Base-by-base conservation (phyloP, 495 filamentous ascomycete species). In the Aspergillus panamensis region DNA sequence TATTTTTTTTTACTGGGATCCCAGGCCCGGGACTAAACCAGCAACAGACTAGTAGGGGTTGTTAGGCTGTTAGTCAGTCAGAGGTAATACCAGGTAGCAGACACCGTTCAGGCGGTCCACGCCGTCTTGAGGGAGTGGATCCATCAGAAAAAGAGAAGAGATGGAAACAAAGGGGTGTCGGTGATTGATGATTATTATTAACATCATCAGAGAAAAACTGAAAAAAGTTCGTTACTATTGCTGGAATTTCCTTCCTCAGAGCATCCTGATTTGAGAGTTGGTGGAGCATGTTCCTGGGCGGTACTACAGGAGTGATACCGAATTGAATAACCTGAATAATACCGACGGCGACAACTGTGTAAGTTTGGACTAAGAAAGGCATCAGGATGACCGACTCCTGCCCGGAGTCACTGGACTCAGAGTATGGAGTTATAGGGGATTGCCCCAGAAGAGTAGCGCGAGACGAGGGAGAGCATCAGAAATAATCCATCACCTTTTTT, bases 61-160 rank as follows among this genome's bases (percentile, higher is more conserved):
- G 47, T 49, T 49, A n/a, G 47, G 20, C 47, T 49, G 21, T 49
- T 31, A 43, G 47, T 19, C 37, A 44, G 16, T 42, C 17, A 55
- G 31, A 50, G 53, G 52, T 48, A 30, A 56, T 29, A 43, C 39
- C 42, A 25, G 47, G 47, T 20, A 62, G 62, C 62, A 59, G 61
- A 40, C 60, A 65, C 63, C 62, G 59, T 71, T 68, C 68, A 62
- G 67, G 69, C 69, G 69, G 66, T 56, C 57, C 65, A 66, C 65
- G 61, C 70, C 68, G 65, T 66, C 58, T 51, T 45, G 49, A 59
- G 63, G 62, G 61, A 65, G 69, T 69, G 70, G 69, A 67, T 44
- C 63, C 43, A 16, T 51, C 43, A 60, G 53, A 53, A 56, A 39
- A 57, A 48, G 44, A 32, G 37, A 59, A 55, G 52, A 58, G 50